Evolutionary conservation across 306 rosid species (phyloP), one percentile per base, ranked within the genome.

Genomic region (Lathyrus tuberosus): DNA sequence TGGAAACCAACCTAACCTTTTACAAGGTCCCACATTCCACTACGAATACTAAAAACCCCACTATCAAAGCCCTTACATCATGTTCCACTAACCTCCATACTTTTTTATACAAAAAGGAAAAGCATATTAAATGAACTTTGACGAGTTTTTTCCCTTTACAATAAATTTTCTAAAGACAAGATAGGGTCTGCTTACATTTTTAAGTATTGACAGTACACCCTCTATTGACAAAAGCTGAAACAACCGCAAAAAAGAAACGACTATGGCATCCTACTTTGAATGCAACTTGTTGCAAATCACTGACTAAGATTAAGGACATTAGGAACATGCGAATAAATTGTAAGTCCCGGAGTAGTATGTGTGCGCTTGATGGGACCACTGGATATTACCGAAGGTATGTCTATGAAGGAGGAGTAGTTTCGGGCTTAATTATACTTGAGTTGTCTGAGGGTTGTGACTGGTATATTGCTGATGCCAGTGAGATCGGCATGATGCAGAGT

Each of bases 401-500:
- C 84, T 84, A 92, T 74, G 95, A 60, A 70, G 98, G 96, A 31
- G 95, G 93, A 70, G 83, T 86, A 15, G 82, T 77, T 76, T 92
- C 96, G 37, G 96, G 89, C 89, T 92, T 87, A 17, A 87, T 92
- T 56, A 83, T 47, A 14, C 87, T 92, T 10, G 96, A 82, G 76
- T 81, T 67, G 75, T 92, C 98, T 0, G 93, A 87, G 20, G 96
- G 90, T 33, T 92, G 96, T 8, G 98, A 86, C 79, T 83, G 96
- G 85, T 88, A 86, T 46, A 92, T 92, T 10, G 96, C 98, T 0
- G 96, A 92, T 51, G 98, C 98, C 52, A 92, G 84, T 8, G 96
- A 90, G 75, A 90, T 78, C 17, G 98, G 98, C 98, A 90, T 92
- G 76, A 92, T 84, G 86, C 98, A 92, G 46, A 92, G 96, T 4